Evolutionary conservation across 257 asterid genomes (phyloP).

Genomic region (Nyctanthes arbortristis): DNA sequence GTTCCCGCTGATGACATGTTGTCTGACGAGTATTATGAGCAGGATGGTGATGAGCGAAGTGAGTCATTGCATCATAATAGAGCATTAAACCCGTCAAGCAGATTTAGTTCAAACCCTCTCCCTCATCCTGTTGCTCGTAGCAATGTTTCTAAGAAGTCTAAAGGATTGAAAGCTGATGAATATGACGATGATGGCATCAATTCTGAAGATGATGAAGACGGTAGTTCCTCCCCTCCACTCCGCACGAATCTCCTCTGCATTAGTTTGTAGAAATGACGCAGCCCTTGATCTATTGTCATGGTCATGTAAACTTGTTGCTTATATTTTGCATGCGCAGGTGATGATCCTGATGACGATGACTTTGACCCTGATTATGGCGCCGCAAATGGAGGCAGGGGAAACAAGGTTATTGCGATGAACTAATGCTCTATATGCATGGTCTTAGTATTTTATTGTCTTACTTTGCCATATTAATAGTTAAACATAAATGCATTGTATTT

Average conservation of each 20-base stretch:
- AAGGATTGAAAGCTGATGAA: slow-evolving; percentile 47
- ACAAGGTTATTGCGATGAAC: slow-evolving; percentile 48
- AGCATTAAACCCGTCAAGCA: slow-evolving; percentile 46
- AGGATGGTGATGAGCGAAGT: slow-evolving; percentile 82
- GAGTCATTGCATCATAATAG: slow-evolving; percentile 66
- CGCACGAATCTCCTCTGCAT: background rate
- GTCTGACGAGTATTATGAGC: slow-evolving; percentile 98
- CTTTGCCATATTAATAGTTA: background rate
- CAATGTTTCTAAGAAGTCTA: slow-evolving; percentile 49
- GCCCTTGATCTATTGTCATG: background rate
- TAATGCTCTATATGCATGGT: too few relatives aligned
- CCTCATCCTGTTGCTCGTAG: slow-evolving; percentile 43
- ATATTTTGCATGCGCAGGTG: slow-evolving; percentile 58
- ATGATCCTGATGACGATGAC: slow-evolving; percentile 93
- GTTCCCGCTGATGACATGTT: slow-evolving; percentile 90
- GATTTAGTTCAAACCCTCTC: slow-evolving; percentile 54
- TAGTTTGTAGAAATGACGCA: background rate
- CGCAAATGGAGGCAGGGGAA: slow-evolving; percentile 47
- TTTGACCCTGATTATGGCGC: slow-evolving; percentile 83
- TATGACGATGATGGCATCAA: slow-evolving; percentile 57
- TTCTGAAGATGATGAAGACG: slow-evolving; percentile 43
- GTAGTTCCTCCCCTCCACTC: slow-evolving; percentile 24
- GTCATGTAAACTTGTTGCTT: background rate
- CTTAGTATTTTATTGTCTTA: slow-evolving; percentile 6
- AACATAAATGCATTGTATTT: background rate